Conservation (phyloP, 331 rosid species). For the Quercus tomentella region DNA sequence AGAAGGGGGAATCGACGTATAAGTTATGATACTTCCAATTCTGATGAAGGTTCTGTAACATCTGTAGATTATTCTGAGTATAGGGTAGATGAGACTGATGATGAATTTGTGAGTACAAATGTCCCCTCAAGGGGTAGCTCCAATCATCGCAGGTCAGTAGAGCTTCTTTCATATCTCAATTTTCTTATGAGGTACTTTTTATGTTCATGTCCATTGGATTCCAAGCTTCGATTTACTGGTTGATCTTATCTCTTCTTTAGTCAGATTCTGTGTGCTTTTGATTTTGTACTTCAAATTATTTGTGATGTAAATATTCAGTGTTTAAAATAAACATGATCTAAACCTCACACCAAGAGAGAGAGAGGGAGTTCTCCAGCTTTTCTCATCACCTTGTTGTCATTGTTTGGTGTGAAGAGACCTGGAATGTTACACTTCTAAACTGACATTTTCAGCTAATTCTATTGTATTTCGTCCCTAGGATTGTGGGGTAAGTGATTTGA, state of each 20-base stretch:
- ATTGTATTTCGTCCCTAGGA: background rate
- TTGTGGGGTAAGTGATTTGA: background rate
- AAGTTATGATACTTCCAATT: constrained; percentile 74
- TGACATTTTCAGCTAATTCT: background rate
- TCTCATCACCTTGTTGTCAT: too few relatives aligned
- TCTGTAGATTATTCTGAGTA: constrained; percentile 69
- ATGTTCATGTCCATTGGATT: constrained; percentile 2
- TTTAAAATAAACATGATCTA: background rate
- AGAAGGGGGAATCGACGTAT: constrained; percentile 65
- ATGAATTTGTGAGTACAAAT: constrained; percentile 56
- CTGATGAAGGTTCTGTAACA: constrained; percentile 78
- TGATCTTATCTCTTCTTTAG: background rate
- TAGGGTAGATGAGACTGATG: constrained; percentile 69
- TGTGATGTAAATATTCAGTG: background rate
- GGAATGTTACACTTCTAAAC: background rate
- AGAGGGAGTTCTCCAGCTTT: too few relatives aligned
- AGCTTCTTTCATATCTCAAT: constrained; percentile 11
- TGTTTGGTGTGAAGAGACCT: too few relatives aligned
- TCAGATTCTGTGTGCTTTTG: background rate
- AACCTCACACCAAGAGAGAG: too few relatives aligned
- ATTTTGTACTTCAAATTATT: background rate
- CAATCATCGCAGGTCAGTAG: constrained; percentile 64
- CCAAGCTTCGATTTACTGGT: constrained; percentile 4
- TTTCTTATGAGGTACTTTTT: background rate
- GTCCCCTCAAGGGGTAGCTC: constrained; percentile 58